Evolutionary conservation across 2,329 filamentous ascomycete genomes (phyloP), one percentile per base, ranked within the genome.

Genomic region (Paramyrothecium roridum): DNA sequence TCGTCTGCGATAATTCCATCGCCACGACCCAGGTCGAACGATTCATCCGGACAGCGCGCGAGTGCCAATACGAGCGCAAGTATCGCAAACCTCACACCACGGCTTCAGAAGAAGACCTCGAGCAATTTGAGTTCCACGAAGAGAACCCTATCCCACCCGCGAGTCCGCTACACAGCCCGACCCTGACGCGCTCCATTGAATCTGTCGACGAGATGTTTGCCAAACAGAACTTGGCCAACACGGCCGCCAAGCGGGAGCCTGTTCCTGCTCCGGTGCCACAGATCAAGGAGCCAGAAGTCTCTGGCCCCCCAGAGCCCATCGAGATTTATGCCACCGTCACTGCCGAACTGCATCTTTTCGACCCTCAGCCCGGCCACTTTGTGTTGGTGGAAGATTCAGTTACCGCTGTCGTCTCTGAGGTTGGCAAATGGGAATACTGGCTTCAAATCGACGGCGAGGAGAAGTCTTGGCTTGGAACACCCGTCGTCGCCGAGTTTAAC

Each of bases 51-150:
- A 87, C 91, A 53, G 90, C 95, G 8, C 83, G 90, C 56, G 88
- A 97, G 83, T 97, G 95, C 71, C 95, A 99, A 73, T 99, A 96
- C 88, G 95, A 99, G 77, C 85, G 93, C 67, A 98, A 96, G 73
- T 96, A 95, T 72, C 85, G 91, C 59, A 89, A 88, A 67, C 87
- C 85, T 43, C 84, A 91, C 63, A 86, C 91, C 48, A 88, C 86
- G 50, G 95, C 95, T 1, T 91, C 91, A 10, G 87, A 92, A 56
- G 79, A 85, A 58, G 91, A 99, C 60, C 81, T 98, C 4, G 74
- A 84, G 57, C 85, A 96, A 63, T 97, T 99, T 65, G 84, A 88
- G 17, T 98, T 97, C 68, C 75, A 82, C 59, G 76, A 81, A 66
- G 82, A 85, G 65, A 79, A 83, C 37, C 83, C 84, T 8, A 86